Evolutionary conservation across 2,329 filamentous ascomycete species (phyloP), one percentile per base, ranked within the genome.

Genomic region (Epichloe brachyelytri): DNA sequence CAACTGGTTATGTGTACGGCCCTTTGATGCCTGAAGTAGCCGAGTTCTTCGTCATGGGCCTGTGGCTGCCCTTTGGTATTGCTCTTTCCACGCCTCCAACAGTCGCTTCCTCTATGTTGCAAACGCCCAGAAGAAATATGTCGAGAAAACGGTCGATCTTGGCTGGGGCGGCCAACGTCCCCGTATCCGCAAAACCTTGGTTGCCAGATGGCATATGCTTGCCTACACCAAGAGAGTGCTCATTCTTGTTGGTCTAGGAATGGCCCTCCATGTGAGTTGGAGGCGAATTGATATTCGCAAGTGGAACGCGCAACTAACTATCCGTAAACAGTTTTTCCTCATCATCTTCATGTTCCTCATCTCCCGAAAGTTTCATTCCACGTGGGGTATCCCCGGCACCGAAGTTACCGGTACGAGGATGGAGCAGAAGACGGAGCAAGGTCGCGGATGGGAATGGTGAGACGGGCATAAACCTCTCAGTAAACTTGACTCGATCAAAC

Each of bases 1-100:
- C 68, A 53, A 62, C 65, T 3, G 69, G 59, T 1, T 73, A 73
- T 51, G 58, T 64, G 19, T 64, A 70, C 49, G 67, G 65, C 2
- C 63, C 68, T 2, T 53, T 72, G 2, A 64, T 67, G 48, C 76
- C 78, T 0, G 77, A 77, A 49, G 67, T 72, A 19, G 69, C 70
- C 15, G 78, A 83, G 63, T 85, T 73, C 61, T 85, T 80, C 79
- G 73, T 82, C 63, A 85, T 85, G 82, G 75, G 77, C 54, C 70
- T 80, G 51, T 82, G 79, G 62, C 68, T 85, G 3, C 82, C 82
- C 11, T 74, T 80, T 46, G 81, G 82, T 22, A 79, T 85, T 50
- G 80, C 79, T 7, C 65, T 85, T 84, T 84, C 60, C 80, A 85
- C 59, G 80, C 78, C 20, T 76, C 77, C 53, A 82, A 83, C 60